Evolutionary conservation across 225 moss, liverwort and hornwort species (phyloP), one percentile per base, ranked within the genome.

Genomic region (Pseudoscleropodium purum): DNA sequence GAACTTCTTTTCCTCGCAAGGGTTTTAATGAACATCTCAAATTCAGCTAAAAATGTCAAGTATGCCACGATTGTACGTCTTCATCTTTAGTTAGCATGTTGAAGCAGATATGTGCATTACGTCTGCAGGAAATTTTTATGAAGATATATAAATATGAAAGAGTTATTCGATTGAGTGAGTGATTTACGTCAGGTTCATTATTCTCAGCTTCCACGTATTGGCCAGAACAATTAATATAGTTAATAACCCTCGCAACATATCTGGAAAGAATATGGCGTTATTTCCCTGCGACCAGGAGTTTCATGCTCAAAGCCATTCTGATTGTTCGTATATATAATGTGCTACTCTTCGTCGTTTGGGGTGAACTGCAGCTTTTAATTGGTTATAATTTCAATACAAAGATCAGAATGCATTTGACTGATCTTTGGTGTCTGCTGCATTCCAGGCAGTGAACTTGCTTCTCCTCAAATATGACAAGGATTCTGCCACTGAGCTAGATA

Each of bases 401-500:
- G 63, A 77, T 84, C n/a, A 65, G 36, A 88, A 45, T 83, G 65
- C 66, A 60, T 83, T 69, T 85, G 47, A 91, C 85, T 87, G 63
- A 83, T 69, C 88, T 75, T 91, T 31, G 43, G 54, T 86, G 74
- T 82, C 80, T 91, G 75, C 84, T 90, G 62, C 82, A 84, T 86
- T 75, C 52, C 94, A 98, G 98, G 98, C 96, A 80, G 92, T 95
- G 39, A 91, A 95, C 81, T 77, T 94, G 54, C 91, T 96, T 47
- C 91, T 96, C 31, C 90, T 87, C 43, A 97, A 94, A 85, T 90
- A 92, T 91, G 94, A 88, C 60, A 88, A 81, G 45, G 85, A 76
- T 74, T 85, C 75, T 79, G 91, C 87, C 64, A 65, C 51, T 61
- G 93, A 93, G 82, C 51, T 86, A 62, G 65, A 87, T 56, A 62